Percentiles rank a stretch among this genome's conserved stretches.
Evolutionary conservation across 192 early-diverging fungal species (phyloP).

Genomic region (Coemansia sp.): DNA sequence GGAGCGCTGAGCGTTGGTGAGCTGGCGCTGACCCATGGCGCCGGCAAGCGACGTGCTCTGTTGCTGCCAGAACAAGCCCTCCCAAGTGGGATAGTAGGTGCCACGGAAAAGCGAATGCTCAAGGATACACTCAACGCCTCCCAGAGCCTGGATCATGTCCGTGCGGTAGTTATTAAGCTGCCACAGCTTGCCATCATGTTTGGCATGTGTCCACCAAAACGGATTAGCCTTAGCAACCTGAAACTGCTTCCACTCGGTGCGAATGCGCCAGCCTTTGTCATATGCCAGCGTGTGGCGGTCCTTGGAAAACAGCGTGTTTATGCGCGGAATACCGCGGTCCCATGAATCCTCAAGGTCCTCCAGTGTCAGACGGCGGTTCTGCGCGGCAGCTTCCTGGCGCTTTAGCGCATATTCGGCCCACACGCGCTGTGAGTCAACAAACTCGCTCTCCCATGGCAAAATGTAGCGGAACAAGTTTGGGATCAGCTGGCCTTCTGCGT

Average conservation of each 20-base stretch:
- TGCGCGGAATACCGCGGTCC: slow-evolving; percentile 98
- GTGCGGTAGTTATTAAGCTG: slow-evolving; percentile 97
- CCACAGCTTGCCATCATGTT: slow-evolving; percentile 89
- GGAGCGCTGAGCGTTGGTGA: slow-evolving; percentile 96
- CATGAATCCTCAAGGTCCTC: slow-evolving; percentile 98
- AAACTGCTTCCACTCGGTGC: slow-evolving; percentile 97
- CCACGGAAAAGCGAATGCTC: slow-evolving; percentile 99
- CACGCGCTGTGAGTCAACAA: slow-evolving; percentile 97
- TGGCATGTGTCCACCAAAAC: slow-evolving; percentile 86
- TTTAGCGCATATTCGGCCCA: slow-evolving; percentile 99
- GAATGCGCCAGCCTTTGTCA: slow-evolving; percentile 98
- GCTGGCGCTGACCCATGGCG: slow-evolving; percentile 92
- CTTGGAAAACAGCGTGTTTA: slow-evolving; percentile 98
- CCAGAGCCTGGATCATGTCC: slow-evolving; percentile 98
- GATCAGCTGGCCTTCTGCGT: slow-evolving; percentile 94
- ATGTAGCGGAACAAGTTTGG: slow-evolving; percentile 98
- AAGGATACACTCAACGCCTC: slow-evolving; percentile 97
- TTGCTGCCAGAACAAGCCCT: slow-evolving; percentile 97
- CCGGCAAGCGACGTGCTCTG: slow-evolving; percentile 74
- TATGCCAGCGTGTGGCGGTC: slow-evolving; percentile 98
- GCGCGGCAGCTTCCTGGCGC: slow-evolving; percentile 92
- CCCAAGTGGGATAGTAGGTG: slow-evolving; percentile 97
- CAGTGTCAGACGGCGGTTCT: slow-evolving; percentile 95
- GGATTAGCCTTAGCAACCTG: slow-evolving; percentile 94
- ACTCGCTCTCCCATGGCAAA: slow-evolving; percentile 98